Evolutionary conservation across 1,284 basidiomycete species (phyloP), one percentile per base, ranked within the genome.

Genomic region (Tremellales sp.): DNA sequence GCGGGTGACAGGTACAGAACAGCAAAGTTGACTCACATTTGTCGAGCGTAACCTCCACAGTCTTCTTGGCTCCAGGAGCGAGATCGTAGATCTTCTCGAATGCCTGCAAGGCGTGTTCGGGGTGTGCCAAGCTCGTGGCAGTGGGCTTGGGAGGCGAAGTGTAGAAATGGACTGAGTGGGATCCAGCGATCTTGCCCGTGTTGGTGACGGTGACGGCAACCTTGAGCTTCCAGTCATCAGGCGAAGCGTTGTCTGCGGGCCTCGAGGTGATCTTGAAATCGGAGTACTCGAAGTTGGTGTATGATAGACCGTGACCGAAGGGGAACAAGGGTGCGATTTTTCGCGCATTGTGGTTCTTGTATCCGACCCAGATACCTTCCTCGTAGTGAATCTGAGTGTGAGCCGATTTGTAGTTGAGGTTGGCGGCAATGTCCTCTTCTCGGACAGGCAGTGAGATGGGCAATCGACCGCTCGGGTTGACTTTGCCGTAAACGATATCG

Each of bases 261-360:
- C 27, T 11, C 26, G 36, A 26, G 26, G 81, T 80, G 19, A 87
- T 67, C 27, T 73, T 58, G 44, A 89, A 76, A 51, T 82, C 72
- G 2, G 80, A 79, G 49, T 84, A 77, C 15, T 73, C 67, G 75
- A 92, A 92, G 0, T 80, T 81, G 6, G 88, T 87, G 74, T 90
- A 92, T 0, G 85, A 88, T 15, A 82, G 72, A 15, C 89, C 90
- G 63, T 70, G 86, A 80, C 87, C 87, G 67, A 89, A 90, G 23
- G 85, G 78, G 73, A 84, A 89, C 12, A 82, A 77, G 2, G 87
- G 84, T 13, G 74, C 71, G 50, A 88, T 82, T 19, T 77, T 78
- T 46, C 82, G 75, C 58, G 83, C 80, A 37, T 84, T 81, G 63
- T 82, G 86, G 62, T 86, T 82, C 61, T 86, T 88, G 75, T 89